phyloP scores from a whole-genome alignment of 2,329 filamentous ascomycete species.

The Aspergillus viridinutans region DNA sequence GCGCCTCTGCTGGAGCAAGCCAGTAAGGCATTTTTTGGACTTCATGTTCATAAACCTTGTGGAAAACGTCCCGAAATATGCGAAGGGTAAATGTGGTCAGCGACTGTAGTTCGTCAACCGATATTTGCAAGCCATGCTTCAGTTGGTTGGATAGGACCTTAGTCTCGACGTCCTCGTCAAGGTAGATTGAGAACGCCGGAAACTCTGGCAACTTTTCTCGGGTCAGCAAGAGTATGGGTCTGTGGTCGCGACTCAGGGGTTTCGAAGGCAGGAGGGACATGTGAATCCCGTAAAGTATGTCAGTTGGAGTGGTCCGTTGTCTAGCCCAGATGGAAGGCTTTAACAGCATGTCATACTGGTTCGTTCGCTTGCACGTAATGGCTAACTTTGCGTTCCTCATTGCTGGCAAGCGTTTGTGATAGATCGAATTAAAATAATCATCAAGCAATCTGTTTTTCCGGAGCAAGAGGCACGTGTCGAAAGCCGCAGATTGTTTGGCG shows the following conservation, averaged over 20 bases:
- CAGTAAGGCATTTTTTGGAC: constrained; percentile 73
- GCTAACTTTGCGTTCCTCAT: constrained; percentile 88
- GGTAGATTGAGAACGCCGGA: constrained; percentile 67
- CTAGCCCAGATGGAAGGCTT: constrained; percentile 73
- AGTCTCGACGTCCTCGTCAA: constrained; percentile 61
- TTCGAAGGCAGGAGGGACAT: constrained; percentile 56
- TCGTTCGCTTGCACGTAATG: constrained; percentile 71
- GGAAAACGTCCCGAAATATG: constrained; percentile 80
- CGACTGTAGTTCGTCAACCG: constrained; percentile 45
- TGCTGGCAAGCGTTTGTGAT: constrained; percentile 65
- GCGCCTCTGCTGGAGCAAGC: constrained; percentile 57
- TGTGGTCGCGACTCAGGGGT: constrained; percentile 56
- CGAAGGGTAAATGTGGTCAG: constrained; percentile 71
- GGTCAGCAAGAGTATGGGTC: constrained; percentile 67
- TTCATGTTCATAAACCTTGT: constrained; percentile 71
- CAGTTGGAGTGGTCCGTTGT: constrained; percentile 43
- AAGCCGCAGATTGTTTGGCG: constrained; percentile 86
- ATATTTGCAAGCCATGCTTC: constrained; percentile 23
- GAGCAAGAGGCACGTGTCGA: constrained; percentile 71
- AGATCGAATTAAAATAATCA: constrained; percentile 67
- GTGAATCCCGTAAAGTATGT: constrained; percentile 57
- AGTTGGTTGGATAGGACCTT: constrained; percentile 51
- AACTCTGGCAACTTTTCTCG: constrained; percentile 60
- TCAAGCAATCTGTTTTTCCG: constrained; percentile 65
- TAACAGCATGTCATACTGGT: constrained; percentile 69